Evolutionary conservation across 2,329 filamentous ascomycete genomes (phyloP).

Genomic region (Cryoendolithus antarcticus): DNA sequence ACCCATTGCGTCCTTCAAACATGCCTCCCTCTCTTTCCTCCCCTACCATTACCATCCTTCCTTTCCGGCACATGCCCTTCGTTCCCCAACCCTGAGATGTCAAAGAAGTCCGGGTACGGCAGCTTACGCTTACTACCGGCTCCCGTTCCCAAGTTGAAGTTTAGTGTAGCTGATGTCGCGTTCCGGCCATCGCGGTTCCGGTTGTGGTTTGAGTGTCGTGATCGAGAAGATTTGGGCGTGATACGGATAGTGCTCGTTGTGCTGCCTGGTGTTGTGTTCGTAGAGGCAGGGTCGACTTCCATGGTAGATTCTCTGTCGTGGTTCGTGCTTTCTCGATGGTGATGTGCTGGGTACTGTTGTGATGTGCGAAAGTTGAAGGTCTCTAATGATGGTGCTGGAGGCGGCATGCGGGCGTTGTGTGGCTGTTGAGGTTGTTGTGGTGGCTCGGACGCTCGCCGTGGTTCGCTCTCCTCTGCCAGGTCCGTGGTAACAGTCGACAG

Average conservation of each 20-base stretch:
- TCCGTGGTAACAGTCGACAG: constrained; percentile 11
- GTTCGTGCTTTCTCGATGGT: constrained; percentile 36
- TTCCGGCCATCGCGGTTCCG: constrained; percentile 7
- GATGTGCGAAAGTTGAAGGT: constrained; percentile 59
- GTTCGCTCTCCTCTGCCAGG: constrained; percentile 10
- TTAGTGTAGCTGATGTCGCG: constrained; percentile 17
- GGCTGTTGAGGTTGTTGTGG: constrained; percentile 6
- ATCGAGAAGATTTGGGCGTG: constrained; percentile 6
- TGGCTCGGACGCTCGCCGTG: constrained; percentile 7
- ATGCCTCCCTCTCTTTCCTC: constrained; percentile 24
- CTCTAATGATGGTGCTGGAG: constrained; percentile 42
- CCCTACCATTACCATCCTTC: constrained; percentile 14
- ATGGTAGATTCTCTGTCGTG: constrained; percentile 43
- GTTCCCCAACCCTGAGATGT: constrained; percentile 53
- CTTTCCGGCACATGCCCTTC: constrained; percentile 27
- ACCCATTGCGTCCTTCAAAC: constrained; percentile 11
- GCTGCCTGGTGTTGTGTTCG: constrained; percentile 5
- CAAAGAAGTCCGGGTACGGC: constrained; percentile 64
- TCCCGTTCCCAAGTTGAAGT: constrained; percentile 44
- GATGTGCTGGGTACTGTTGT: constrained; percentile 42
- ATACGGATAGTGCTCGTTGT: neutral
- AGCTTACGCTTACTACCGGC: constrained; percentile 62
- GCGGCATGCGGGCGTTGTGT: neutral
- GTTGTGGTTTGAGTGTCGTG: constrained; percentile 22
- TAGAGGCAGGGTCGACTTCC: constrained; percentile 31